Percentiles rank a stretch among this genome's conserved stretches.
These are phyloP conservation scores for Sherardia arvensis DNA, from an alignment of 257 asterid species.

Conservation along the genomic window DNA sequence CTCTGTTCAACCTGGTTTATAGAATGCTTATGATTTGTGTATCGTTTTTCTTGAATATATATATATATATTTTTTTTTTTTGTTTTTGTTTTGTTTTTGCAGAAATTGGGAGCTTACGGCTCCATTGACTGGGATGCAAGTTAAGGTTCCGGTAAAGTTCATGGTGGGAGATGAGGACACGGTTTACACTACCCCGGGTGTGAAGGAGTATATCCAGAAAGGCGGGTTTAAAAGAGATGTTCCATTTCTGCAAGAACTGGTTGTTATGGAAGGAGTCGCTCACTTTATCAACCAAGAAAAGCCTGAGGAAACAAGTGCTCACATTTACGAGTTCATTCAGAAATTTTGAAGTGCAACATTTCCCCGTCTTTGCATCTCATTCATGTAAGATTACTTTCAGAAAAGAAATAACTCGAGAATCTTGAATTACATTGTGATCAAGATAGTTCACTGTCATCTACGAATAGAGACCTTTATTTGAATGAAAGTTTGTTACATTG, in stretches of 20 bases:
- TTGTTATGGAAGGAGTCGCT: slow-evolving; percentile 87
- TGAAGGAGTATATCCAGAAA: slow-evolving; percentile 51
- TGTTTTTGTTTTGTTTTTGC: no score
- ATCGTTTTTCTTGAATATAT: no score
- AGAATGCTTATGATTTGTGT: no score
- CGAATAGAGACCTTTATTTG: neutral
- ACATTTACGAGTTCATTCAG: slow-evolving; percentile 53
- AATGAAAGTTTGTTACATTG: neutral
- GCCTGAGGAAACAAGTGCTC: slow-evolving; percentile 64
- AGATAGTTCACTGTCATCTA: neutral
- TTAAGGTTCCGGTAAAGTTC: slow-evolving; percentile 81
- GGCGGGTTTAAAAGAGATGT: slow-evolving; percentile 61
- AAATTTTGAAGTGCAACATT: slow-evolving; percentile 27
- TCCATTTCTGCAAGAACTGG: slow-evolving; percentile 63
- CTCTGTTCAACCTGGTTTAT: neutral
- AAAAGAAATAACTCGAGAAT: neutral
- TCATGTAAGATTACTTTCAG: neutral
- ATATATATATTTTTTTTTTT: no score
- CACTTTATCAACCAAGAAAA: slow-evolving; percentile 74
- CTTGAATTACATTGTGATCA: neutral
- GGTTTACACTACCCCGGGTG: slow-evolving; percentile 61
- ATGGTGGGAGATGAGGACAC: slow-evolving; percentile 70
- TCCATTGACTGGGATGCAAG: slow-evolving; percentile 49
- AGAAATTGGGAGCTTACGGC: slow-evolving; percentile 88
- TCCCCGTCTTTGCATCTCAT: neutral